Evolutionary conservation across 148 eudicot genomes (phyloP), one percentile per base, ranked within the genome.

Genomic region (Fagopyrum homotropicum): DNA sequence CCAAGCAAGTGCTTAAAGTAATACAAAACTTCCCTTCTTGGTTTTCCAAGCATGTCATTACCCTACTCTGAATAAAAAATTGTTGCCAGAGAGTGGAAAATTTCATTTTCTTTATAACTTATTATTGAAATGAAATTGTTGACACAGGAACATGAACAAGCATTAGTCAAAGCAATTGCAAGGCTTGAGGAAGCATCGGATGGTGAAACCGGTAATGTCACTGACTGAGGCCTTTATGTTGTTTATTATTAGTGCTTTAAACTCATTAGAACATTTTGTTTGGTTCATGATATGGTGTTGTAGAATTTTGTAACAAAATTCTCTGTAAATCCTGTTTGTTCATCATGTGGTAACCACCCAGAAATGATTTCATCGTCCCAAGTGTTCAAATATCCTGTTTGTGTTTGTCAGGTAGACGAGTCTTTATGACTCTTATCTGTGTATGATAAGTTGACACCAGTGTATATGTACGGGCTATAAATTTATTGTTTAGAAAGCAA

Each of bases 61-160:
- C 30, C 48, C 15, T 9, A 43, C 72, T 22, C 19, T 69, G 8
- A 43, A 69, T 19, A 43, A 1, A 43, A 11, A 14, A 4, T 43
- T 44, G 43, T 60, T 60, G 40, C 26, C 9, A 0, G 43, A 47
- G 7, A 14, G 26, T 55, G 60, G 60, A n/a, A 55, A 8, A 11
- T 57, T 15, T 72, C 47, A 44, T 48, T 57, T 16, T 51, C 4
- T 35, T 5, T 73, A 54, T 48, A 14, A 7, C 22, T 63, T 10
- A 11, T 54, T 54, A n/a, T 8, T 66, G 40, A 30, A 75, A 72
- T 70, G 47, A 54, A 56, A 16, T 11, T 57, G 66, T 49, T 77
- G 46, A 75, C 75, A 77, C 89, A 92, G 97, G 97, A 92, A 57
- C 97, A 92, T 54, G 95, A 92, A 77, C 86, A 87, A 79, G 86